These are phyloP conservation scores for Senecio squalidus DNA, from an alignment of 140 eudicot genomes.

Conservation along the genomic window DNA sequence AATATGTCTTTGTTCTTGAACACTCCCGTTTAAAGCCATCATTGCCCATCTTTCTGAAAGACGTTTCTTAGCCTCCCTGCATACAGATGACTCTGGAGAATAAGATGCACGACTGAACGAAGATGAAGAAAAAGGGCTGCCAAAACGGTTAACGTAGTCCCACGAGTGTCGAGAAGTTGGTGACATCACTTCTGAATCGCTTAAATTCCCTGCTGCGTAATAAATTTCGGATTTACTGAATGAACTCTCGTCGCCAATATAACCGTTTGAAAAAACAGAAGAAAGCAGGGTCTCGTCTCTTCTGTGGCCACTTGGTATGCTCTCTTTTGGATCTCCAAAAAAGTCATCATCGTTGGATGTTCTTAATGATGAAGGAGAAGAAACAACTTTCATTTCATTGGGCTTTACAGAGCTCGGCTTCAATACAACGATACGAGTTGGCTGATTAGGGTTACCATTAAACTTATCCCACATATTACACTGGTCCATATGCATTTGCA, in stretches of 20 bases:
- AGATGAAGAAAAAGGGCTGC: conserved; percentile 67
- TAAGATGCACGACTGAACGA: conserved; percentile 76
- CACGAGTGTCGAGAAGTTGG: conserved; percentile 92
- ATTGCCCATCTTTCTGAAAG: conserved; percentile 99
- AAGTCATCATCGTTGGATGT: conserved; percentile 39
- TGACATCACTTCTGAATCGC: conserved; percentile 87
- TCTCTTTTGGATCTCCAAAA: conserved; percentile 48
- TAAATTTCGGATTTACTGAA: conserved; percentile 78
- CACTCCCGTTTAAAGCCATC: conserved; percentile 73
- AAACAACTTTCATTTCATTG: conserved; percentile 37
- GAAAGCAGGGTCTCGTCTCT: conserved; percentile 75
- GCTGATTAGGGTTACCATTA: conserved; percentile 45
- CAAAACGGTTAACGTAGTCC: conserved; percentile 69
- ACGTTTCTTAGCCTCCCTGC: conserved; percentile 92
- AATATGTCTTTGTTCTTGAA: conserved; percentile 58
- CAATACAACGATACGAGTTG: conserved; percentile 89
- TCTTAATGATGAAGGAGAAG: conserved; percentile 44
- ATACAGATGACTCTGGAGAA: conserved; percentile 94
- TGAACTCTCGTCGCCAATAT: conserved; percentile 90
- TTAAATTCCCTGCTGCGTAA: conserved; percentile 62
- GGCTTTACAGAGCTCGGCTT: conserved; percentile 71
- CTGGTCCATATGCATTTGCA: conserved; percentile 16
- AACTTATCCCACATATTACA: conserved; percentile 39
- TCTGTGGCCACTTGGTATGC: conserved; percentile 45
- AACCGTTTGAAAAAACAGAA: conserved; percentile 77